Conservation (phyloP, 2,329 filamentous ascomycete genomes). For the Phyllachora maydis region DNA sequence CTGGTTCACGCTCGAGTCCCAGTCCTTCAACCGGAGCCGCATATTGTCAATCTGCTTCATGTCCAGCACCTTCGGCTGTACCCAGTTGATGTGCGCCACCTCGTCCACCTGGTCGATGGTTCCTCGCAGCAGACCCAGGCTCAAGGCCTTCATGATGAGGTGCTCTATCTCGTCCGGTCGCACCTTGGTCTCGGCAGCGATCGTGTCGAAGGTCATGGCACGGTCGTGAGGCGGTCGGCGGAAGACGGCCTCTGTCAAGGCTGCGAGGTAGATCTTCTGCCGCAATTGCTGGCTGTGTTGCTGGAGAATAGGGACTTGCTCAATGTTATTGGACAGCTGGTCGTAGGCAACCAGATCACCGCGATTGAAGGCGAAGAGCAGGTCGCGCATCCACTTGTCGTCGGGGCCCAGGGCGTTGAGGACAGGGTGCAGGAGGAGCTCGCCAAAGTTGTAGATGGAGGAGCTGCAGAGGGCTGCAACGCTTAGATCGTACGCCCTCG, state of each 20-base stretch:
- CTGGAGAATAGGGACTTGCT: conserved; percentile 58
- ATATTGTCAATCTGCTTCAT: conserved; percentile 90
- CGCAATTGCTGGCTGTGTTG: conserved; percentile 70
- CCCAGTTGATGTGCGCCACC: conserved; percentile 92
- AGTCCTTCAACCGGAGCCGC: conserved; percentile 72
- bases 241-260: conserved; percentile 91
- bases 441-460: conserved; percentile 97
- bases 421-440: conserved; percentile 93
- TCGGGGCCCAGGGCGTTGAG: conserved; percentile 57
- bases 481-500: conserved; percentile 77
- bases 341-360: conserved; percentile 83
- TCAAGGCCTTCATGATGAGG: conserved; percentile 97
- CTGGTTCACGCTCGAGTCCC: conserved; percentile 91
- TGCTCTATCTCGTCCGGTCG: conserved; percentile 86
- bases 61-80: conserved; percentile 94
- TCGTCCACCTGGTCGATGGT: conserved; percentile 93
- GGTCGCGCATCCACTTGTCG: conserved; percentile 74
- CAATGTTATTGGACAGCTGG: conserved; percentile 59
- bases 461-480: conserved; percentile 85
- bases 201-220: conserved; percentile 77
- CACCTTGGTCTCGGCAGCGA: conserved; percentile 84
- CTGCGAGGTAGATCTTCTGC: conserved; percentile 95
- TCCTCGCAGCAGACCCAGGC: conserved; percentile 70
- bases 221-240: conserved; percentile 88
- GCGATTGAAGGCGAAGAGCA: conserved; percentile 95